Percentiles rank a stretch among this genome's conserved stretches.
Conservation (phyloP, 2,329 filamentous ascomycete species). For the Pezicula carpinea region DNA sequence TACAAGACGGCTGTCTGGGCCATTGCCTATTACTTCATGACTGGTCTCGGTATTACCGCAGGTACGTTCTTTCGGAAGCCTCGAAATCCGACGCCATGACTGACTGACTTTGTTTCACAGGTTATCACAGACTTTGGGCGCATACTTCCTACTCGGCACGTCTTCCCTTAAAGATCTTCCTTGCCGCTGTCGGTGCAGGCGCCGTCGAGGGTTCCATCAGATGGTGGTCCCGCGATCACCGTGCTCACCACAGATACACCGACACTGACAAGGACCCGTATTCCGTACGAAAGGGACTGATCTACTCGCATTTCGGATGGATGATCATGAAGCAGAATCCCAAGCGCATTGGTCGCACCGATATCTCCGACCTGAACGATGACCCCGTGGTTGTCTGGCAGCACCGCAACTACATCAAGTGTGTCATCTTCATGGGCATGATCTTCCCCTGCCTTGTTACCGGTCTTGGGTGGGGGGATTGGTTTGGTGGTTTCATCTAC, state of each 20-base stretch:
- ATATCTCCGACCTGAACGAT: conserved; percentile 84
- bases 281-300: conserved; percentile 80
- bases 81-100: conserved; percentile 1
- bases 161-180: conserved; percentile 72
- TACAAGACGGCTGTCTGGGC: conserved; percentile 70
- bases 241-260: conserved; percentile 86
- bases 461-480: conserved; percentile 78
- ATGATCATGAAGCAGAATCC: conserved; percentile 94
- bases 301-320: conserved; percentile 84
- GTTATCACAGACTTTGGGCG: conserved; percentile 81
- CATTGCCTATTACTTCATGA: conserved; percentile 77
- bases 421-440: conserved; percentile 72
- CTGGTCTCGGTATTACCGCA: conserved; percentile 74
- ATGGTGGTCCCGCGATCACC: conserved; percentile 86
- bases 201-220: conserved; percentile 81
- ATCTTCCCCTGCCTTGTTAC: conserved; percentile 71
- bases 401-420: conserved; percentile 81
- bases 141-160: conserved; percentile 79
- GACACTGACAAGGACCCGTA: conserved; percentile 91
- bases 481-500: conserved; percentile 77
- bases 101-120: conserved; percentile 32
- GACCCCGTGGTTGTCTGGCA: conserved; percentile 83
- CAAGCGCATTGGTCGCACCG: conserved; percentile 80
- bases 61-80: conserved; percentile 42
- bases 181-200: conserved; percentile 76